Evolutionary conservation across 768 basidiomycete species (phyloP).

Genomic region (Tricholoma bakamatsutake): DNA sequence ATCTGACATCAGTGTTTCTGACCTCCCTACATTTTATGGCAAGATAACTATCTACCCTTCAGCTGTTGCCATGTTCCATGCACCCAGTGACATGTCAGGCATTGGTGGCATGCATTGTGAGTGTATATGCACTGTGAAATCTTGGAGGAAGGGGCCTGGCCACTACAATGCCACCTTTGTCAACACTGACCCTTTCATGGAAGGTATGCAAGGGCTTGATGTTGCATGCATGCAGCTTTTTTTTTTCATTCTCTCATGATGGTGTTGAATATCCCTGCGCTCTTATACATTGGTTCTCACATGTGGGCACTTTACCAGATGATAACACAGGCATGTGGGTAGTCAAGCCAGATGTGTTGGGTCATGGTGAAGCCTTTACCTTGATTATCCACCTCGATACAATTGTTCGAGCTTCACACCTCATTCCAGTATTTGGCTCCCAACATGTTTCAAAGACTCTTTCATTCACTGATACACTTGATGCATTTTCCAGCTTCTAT

Average conservation of each 20-base stretch:
- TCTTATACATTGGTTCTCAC: neutral
- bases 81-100: neutral
- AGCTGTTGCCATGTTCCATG: neutral
- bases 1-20: neutral
- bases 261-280: too few species aligned
- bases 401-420: neutral
- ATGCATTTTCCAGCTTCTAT: too few species aligned
- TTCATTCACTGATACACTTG: too few species aligned
- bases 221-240: neutral
- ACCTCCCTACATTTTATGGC: neutral
- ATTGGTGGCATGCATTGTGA: neutral
- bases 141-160: too few species aligned
- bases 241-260: neutral
- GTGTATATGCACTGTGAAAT: neutral
- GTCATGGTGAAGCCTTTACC: too few species aligned
- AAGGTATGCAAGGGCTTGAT: too few species aligned
- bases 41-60: neutral
- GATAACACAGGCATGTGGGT: too few species aligned
- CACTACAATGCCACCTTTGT: too few species aligned
- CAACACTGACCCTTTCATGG: too few species aligned
- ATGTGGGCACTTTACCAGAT: neutral
- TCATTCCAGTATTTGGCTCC: neutral
- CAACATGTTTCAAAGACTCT: neutral
- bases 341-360: too few species aligned
- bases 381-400: neutral